phyloP scores from a whole-genome alignment of 1,139 yeast genomes.

The Saccharomyces pastorianus region DNA sequence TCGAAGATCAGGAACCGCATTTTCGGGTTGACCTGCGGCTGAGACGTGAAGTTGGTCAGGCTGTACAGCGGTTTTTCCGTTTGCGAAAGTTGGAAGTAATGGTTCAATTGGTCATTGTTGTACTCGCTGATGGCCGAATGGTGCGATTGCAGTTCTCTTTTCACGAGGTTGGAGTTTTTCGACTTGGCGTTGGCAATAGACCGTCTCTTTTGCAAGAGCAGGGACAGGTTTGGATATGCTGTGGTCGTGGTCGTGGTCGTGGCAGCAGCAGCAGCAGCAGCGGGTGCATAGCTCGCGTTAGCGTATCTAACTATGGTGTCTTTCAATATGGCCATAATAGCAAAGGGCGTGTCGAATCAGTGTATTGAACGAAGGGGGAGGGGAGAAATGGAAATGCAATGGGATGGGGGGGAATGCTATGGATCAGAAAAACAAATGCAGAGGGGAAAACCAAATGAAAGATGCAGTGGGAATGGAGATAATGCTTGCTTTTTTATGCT shows the following conservation, averaged over 20 bases:
- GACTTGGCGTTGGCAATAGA: constrained; percentile 12
- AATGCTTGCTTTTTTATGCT: neutral
- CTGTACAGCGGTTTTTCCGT: constrained; percentile 4
- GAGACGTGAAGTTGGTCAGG: constrained; percentile 12
- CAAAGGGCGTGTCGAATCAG: neutral
- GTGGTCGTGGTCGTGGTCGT: neutral
- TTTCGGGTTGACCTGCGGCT: constrained; percentile 20
- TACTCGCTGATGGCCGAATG: constrained; percentile 16
- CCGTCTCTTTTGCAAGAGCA: constrained; percentile 15
- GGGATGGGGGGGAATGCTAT: neutral
- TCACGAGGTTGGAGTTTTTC: constrained; percentile 11
- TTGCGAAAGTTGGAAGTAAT: constrained; percentile 6
- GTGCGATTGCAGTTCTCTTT: constrained; percentile 13
- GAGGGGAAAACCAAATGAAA: neutral
- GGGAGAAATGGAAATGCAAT: neutral
- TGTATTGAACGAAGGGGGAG: neutral
- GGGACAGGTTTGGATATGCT: constrained; percentile 11
- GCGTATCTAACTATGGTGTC: neutral
- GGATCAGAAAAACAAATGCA: neutral
- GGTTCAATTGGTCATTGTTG: constrained; percentile 11
- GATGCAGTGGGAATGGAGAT: neutral
- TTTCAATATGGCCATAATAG: neutral
- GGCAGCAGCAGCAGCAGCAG: constrained; percentile 4
- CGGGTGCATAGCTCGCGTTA: neutral
- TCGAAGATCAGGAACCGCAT: constrained; percentile 47